Conservation (phyloP, 1,284 basidiomycete genomes). For the Fistulina hepatica region DNA sequence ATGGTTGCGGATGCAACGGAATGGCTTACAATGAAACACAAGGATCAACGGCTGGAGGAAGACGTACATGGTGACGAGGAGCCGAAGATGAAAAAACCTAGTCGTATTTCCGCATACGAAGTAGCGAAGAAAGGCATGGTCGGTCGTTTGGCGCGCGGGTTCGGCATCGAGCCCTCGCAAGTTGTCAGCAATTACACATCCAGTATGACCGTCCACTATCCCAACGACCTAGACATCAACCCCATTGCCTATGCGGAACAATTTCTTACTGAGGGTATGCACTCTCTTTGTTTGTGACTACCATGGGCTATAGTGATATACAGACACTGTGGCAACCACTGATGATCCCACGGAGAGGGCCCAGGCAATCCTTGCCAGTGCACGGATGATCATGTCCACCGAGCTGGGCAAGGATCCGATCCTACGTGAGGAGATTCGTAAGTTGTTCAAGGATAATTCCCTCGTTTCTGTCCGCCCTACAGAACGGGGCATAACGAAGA, state of each 20-base stretch:
- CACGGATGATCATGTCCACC: constrained; percentile 79
- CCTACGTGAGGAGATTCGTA: constrained; percentile 72
- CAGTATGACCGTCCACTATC: constrained; percentile 48
- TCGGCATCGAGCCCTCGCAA: constrained; percentile 71
- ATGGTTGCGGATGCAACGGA: constrained; percentile 87
- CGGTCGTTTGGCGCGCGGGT: constrained; percentile 69
- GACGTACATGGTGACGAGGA: constrained; percentile 58
- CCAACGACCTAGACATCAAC: constrained; percentile 70
- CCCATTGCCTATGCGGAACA: constrained; percentile 68
- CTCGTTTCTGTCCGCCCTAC: constrained; percentile 82
- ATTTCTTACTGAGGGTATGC: too few relatives aligned
- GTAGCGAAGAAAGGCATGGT: constrained; percentile 72
- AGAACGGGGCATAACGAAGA: constrained; percentile 83
- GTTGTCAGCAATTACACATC: constrained; percentile 72
- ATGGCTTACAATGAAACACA: constrained; percentile 84
- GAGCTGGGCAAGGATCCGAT: constrained; percentile 93
- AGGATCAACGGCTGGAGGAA: constrained; percentile 59
- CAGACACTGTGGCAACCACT: too few relatives aligned
- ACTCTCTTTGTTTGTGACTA: too few relatives aligned
- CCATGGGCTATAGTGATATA: too few relatives aligned
- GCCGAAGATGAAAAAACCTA: constrained; percentile 73
- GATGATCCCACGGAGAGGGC: constrained; percentile 45
- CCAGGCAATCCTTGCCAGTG: constrained; percentile 59
- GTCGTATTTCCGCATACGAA: constrained; percentile 80
- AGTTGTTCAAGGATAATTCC: constrained; percentile 69